phyloP scores from a whole-genome alignment of 225 moss, liverwort and hornwort species.

The Bryoerythrophyllum caledonicum region DNA sequence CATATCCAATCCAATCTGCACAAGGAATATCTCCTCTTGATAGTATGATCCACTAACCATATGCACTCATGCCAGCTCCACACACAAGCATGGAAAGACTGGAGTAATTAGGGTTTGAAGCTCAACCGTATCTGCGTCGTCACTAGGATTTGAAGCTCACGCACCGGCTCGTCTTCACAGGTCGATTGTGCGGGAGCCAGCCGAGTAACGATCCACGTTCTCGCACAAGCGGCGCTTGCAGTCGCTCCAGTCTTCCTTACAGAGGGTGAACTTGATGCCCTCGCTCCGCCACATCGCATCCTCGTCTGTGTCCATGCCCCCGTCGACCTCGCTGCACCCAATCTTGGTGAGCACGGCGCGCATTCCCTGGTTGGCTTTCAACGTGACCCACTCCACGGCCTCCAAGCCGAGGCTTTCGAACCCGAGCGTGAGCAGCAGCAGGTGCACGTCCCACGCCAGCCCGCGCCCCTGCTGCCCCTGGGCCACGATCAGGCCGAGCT shows the following conservation, averaged over 20 bases:
- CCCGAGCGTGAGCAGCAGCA: conserved; percentile 29
- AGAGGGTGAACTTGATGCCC: conserved; percentile 19
- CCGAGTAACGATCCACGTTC: conserved; percentile 31
- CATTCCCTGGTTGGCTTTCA: conserved; percentile 28
- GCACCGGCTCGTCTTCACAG: too few relatives aligned
- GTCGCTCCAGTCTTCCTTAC: conserved; percentile 24
- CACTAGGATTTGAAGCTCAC: too few relatives aligned
- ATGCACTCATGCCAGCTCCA: too few relatives aligned
- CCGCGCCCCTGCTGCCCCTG: conserved; percentile 27
- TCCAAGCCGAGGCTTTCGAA: conserved; percentile 41
- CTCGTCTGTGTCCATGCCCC: neutral
- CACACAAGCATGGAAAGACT: too few relatives aligned
- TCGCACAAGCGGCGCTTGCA: conserved; percentile 29
- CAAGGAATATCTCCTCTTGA: neutral
- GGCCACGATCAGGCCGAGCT: conserved; percentile 11
- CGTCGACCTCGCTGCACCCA: conserved; percentile 28
- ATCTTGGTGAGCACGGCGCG: conserved; percentile 33
- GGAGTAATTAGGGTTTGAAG: too few relatives aligned
- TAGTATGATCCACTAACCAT: neutral
- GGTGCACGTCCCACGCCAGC: conserved; percentile 42
- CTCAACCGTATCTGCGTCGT: too few relatives aligned
- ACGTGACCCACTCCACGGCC: conserved; percentile 43
- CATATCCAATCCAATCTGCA: conserved; percentile 3
- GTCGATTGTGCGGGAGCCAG: neutral
- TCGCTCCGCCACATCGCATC: neutral